Percentiles rank a stretch among this genome's conserved stretches.
Conservation (phyloP, 2,329 filamentous ascomycete species). For the Macroventuria anomochaeta region DNA sequence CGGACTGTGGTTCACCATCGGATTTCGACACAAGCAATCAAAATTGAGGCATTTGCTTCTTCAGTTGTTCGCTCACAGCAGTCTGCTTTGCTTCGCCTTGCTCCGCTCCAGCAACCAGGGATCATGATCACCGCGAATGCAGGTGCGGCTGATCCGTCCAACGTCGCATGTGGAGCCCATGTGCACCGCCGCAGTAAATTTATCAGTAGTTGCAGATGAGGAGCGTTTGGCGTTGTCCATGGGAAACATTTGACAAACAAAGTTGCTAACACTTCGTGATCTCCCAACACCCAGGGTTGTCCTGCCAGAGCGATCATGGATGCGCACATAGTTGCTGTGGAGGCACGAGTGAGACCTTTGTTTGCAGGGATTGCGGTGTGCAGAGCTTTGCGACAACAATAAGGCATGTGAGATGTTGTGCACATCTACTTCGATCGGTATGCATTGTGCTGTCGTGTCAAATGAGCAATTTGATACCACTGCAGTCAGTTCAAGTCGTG, state of each 20-base stretch:
- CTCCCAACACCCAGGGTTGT: constrained; percentile 1
- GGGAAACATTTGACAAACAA: not conserved
- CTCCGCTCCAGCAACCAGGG: not conserved
- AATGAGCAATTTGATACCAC: too few species aligned
- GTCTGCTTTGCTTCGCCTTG: not conserved
- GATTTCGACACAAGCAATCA: not conserved
- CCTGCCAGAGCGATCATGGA: not conserved
- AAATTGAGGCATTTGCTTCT: not conserved
- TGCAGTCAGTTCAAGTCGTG: too few species aligned
- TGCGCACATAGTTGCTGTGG: not conserved
- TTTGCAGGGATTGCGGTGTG: not conserved
- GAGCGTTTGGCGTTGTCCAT: too few species aligned
- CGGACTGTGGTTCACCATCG: not conserved
- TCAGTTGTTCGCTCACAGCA: not conserved
- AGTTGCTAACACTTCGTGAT: not conserved
- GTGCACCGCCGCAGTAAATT: constrained; percentile 5
- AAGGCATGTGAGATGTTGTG: too few species aligned
- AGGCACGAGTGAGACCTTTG: not conserved
- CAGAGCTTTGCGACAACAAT: not conserved
- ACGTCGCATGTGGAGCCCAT: constrained; percentile 13
- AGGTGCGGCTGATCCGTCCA: constrained; percentile 17
- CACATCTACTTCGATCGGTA: too few species aligned
- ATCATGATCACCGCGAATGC: constrained; percentile 5
- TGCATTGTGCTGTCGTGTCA: too few species aligned
- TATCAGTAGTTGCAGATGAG: not conserved